Base-by-base conservation (phyloP, 2,329 filamentous ascomycete genomes). In the Byssoonygena ceratinophila region DNA sequence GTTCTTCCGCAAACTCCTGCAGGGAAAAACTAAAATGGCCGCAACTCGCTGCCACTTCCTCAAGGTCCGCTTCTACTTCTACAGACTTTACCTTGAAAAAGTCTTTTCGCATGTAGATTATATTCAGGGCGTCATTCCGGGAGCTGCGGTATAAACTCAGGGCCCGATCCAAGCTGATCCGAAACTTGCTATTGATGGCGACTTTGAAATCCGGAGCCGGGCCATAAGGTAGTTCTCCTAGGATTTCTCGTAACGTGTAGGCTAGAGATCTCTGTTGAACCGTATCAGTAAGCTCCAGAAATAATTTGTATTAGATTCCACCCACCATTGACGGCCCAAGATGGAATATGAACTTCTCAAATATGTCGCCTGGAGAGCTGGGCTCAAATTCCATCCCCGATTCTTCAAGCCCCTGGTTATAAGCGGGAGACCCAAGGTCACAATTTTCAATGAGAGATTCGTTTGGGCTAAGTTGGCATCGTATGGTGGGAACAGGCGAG, bases 1-100 rank as follows among this genome's bases (percentile, higher is more conserved):
- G 85, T 63, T 96, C 89, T 64, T 94, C 87, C 0, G 88, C 90
- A 63, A 97, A 91, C 59, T 92, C 86, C 57, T 92, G 80, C 23
- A 98, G 74, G 40, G 86, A 94, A 65, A 92, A 96, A 64, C 87
- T 91, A 64, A 97, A 98, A 68, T 97, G 90, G 0, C 92, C 91
- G 63, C 92, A 98, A 53, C 90, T 94, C n/a, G 92, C 91, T 37
- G 91, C 90, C 9, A 97, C 90, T 68, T 98, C 92, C 66, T 98
- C 92, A 53, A 95, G 89, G 66, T 97, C 92, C 1, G 91, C 92
- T 63, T 94, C 84, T 7, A 91, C 78, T 56, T 85, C 84, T 49
- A 87, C 77, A 0, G 84, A 83, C 39, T 81, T 78, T 2, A 81
- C 74, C 54, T 80, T 80, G 9, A 80, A 80, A 36, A 89, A 75